A percentile compares a stretch with the other conserved stretches of the same genome.
Evolutionary conservation across 2,329 filamentous ascomycete genomes (phyloP).

Genomic region (Phoma sp.): DNA sequence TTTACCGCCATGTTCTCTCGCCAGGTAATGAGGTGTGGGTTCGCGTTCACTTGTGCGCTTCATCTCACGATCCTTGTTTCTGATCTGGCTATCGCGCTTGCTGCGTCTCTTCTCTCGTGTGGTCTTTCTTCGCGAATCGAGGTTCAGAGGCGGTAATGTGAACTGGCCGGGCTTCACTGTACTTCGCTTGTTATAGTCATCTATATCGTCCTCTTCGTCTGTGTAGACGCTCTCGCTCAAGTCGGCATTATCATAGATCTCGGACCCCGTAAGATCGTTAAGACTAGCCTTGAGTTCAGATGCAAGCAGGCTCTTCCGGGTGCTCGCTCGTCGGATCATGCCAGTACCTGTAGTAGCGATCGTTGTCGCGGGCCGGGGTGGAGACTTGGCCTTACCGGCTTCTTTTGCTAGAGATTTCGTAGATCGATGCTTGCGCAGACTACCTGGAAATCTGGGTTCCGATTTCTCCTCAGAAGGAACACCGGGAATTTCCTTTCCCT

Average conservation of each 20-base stretch:
- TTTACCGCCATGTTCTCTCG: conserved; percentile 39
- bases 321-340: conserved; percentile 22
- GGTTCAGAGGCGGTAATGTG: conserved; percentile 29
- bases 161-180: conserved; percentile 32
- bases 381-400: conserved; percentile 22
- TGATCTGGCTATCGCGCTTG: conserved; percentile 17
- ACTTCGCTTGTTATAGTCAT: conserved; percentile 29
- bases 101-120: conserved; percentile 20
- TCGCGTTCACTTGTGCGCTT: conserved; percentile 37
- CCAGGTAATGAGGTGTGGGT: conserved; percentile 32
- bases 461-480: conserved; percentile 17
- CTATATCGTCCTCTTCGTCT: conserved; percentile 35
- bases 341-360: conserved; percentile 11
- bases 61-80: conserved; percentile 23
- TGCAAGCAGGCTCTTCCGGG: conserved; percentile 27
- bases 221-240: conserved; percentile 41
- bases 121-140: conserved; percentile 21
- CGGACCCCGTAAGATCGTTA: conserved; percentile 31
- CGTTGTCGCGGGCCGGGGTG: conserved; percentile 24
- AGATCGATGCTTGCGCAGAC: conserved; percentile 31
- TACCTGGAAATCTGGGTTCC: conserved; percentile 25
- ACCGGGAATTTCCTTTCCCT: conserved; percentile 21
- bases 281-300: conserved; percentile 31
- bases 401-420: conserved; percentile 20
- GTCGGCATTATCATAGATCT: conserved; percentile 40